Evolutionary conservation across 352 stramenopile species (phyloP).

Genomic region (Pythium scleroteichum): DNA sequence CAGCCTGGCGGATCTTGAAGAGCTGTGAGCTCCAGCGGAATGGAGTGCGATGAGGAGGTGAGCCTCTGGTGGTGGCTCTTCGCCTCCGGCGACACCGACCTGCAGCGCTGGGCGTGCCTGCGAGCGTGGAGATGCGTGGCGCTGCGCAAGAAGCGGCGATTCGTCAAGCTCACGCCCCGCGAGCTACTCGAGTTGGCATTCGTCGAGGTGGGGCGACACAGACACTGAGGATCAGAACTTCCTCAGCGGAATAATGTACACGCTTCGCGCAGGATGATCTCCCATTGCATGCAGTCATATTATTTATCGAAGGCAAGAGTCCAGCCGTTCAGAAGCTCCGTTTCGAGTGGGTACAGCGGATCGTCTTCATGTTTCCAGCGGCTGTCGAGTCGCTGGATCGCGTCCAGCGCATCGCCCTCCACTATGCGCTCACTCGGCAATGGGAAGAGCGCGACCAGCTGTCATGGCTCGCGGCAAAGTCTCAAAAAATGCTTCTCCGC

Average conservation of each 20-base stretch:
- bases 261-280: constrained; percentile 38
- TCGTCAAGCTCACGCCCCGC: constrained; percentile 18
- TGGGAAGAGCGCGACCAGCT: constrained; percentile 49
- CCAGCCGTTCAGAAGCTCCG: background rate
- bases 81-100: constrained; percentile 7
- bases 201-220: constrained; percentile 41
- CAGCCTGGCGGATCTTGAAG: constrained; percentile 24
- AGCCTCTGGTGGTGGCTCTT: constrained; percentile 45
- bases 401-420: constrained; percentile 31
- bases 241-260: background rate
- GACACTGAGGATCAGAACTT: too few species aligned
- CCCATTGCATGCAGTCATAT: constrained; percentile 43
- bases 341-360: constrained; percentile 39
- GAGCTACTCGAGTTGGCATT: constrained; percentile 47
- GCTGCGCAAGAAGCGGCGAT: constrained; percentile 47
- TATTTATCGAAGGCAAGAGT: constrained; percentile 4
- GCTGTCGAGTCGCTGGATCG: constrained; percentile 31
- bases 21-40: background rate
- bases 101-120: constrained; percentile 48
- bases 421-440: constrained; percentile 47
- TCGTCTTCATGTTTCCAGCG: constrained; percentile 31
- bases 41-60: background rate
- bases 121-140: constrained; percentile 41
- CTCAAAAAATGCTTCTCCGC: constrained; percentile 31
- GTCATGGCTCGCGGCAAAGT: constrained; percentile 56